These are phyloP conservation scores for Lasiodiplodia sp. DNA, from an alignment of 2,329 filamentous ascomycete species.

Conservation along the genomic window DNA sequence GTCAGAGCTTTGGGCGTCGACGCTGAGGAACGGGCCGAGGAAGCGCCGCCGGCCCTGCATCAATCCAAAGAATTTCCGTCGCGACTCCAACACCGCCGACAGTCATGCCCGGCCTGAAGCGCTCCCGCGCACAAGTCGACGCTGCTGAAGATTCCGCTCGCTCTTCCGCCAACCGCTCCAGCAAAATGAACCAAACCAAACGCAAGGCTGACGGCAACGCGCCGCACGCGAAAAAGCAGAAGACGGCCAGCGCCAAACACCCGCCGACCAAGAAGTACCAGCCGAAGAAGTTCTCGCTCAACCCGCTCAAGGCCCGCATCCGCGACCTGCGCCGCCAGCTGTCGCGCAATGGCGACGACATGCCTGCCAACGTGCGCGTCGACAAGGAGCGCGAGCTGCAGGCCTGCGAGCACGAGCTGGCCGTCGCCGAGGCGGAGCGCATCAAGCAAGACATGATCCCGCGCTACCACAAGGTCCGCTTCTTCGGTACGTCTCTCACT, in stretches of 20 bases:
- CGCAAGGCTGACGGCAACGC: constrained; percentile 20
- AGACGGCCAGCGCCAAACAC: constrained; percentile 38
- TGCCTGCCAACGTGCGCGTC: constrained; percentile 72
- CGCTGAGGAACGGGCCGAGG: not conserved
- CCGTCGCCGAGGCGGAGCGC: constrained; percentile 65
- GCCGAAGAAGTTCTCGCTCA: constrained; percentile 48
- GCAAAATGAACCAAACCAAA: constrained; percentile 16
- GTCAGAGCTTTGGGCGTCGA: constrained; percentile 4
- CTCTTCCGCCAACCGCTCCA: not conserved
- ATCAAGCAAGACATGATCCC: constrained; percentile 73
- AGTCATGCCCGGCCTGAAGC: constrained; percentile 27
- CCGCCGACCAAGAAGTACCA: constrained; percentile 34
- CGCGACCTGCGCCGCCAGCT: constrained; percentile 74
- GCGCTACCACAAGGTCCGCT: constrained; percentile 83
- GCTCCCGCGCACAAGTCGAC: constrained; percentile 5
- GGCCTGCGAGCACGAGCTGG: constrained; percentile 69
- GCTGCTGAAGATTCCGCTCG: not conserved
- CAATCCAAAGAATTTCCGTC: constrained; percentile 22
- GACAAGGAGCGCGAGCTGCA: constrained; percentile 77
- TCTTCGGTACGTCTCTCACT: constrained; percentile 70
- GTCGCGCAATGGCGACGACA: constrained; percentile 61
- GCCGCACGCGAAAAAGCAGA: constrained; percentile 30
- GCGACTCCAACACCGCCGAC: not conserved
- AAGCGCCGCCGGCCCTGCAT: constrained; percentile 20
- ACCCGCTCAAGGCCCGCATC: constrained; percentile 74